Conservation (phyloP, 2,329 filamentous ascomycete species). For the Trichoderma afroharzianum region DNA sequence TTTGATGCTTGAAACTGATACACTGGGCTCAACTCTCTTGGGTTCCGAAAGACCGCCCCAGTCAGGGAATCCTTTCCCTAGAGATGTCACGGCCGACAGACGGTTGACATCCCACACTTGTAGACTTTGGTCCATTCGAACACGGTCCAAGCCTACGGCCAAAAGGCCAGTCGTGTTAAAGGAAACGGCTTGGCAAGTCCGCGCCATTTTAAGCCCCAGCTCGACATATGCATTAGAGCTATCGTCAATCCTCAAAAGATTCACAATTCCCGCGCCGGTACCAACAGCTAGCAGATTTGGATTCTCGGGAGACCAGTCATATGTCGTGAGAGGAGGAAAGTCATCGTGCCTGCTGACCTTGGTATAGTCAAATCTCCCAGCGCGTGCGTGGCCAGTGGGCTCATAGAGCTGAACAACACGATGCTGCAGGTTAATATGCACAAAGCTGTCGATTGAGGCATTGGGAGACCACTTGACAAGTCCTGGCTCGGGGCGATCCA, state of each 20-base stretch:
- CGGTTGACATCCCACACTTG: slow-evolving; percentile 78
- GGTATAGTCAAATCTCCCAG: slow-evolving; percentile 54
- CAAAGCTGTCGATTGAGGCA: slow-evolving; percentile 54
- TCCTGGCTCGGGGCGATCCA: slow-evolving; percentile 60
- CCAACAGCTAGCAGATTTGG: slow-evolving; percentile 70
- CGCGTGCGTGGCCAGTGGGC: slow-evolving; percentile 56
- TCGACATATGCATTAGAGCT: slow-evolving; percentile 62
- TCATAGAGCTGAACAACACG: slow-evolving; percentile 61
- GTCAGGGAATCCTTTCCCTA: slow-evolving; percentile 47
- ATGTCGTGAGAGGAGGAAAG: slow-evolving; percentile 60
- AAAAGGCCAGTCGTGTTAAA: slow-evolving; percentile 70
- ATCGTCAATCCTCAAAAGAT: slow-evolving; percentile 69
- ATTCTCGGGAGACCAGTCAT: slow-evolving; percentile 63
- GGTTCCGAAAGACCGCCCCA: slow-evolving; percentile 53
- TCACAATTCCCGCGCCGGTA: slow-evolving; percentile 70
- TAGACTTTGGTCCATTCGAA: slow-evolving; percentile 76
- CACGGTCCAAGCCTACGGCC: slow-evolving; percentile 75
- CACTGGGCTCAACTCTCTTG: slow-evolving; percentile 58
- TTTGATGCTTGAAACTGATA: slow-evolving; percentile 77
- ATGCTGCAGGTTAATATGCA: slow-evolving; percentile 63
- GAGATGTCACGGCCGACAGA: slow-evolving; percentile 48
- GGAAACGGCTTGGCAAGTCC: slow-evolving; percentile 76
- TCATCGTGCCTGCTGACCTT: slow-evolving; percentile 59
- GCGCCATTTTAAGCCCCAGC: slow-evolving; percentile 68
- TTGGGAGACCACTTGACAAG: slow-evolving; percentile 66